Base-by-base conservation (phyloP, 2,329 filamentous ascomycete species). In the Zymoseptoria passerinii region DNA sequence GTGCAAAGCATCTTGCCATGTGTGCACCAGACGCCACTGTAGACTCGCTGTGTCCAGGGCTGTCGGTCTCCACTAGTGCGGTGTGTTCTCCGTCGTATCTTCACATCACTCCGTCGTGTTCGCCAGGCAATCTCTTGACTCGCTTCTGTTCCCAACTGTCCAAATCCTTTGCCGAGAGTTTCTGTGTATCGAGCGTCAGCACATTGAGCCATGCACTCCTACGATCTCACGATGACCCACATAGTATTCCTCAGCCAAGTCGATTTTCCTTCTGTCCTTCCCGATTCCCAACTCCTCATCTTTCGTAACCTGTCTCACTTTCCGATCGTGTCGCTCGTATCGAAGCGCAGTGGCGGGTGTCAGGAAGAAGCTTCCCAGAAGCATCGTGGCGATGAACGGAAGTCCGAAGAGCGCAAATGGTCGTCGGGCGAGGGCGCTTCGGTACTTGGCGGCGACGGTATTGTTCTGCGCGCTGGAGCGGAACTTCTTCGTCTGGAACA, bases 81-180 rank as follows among this genome's bases (percentile, higher is more conserved):
- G 35, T 40, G 16, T 10, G 16, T 40, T 40, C 16, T 16, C 16
- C 10, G 10, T 40, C 35, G 9, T 16, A 40, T 19, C 8, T 40
- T 80, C 74, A 87, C 65, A 96, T 72, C 54, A 89, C 82, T 35
- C 92, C 92, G 73, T 99, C 92, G 61, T 84, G 88, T 74, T 99
- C 95, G 65, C 94, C 94, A 19, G 89, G 86, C 61, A 96, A 81
- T 71, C 94, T 81, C 77, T 96, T 85, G 9, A 97, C 91, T 55
- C 95, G 85, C 76, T 94, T 95, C 76, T 97, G 94, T 73, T 97
- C 92, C 94, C 94, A 99, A 70, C 90, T 83, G 69, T 99, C 92
- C 61, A 97, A 77, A 71, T 97, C 94, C 74, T 95, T 95, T 29
- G 89, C 89, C 66, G 90, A 88, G 48, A 89, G 78, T 75, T 85